Evolutionary conservation across 805 yeast genomes (phyloP).

Genomic region (Suhomyces prunicola): DNA sequence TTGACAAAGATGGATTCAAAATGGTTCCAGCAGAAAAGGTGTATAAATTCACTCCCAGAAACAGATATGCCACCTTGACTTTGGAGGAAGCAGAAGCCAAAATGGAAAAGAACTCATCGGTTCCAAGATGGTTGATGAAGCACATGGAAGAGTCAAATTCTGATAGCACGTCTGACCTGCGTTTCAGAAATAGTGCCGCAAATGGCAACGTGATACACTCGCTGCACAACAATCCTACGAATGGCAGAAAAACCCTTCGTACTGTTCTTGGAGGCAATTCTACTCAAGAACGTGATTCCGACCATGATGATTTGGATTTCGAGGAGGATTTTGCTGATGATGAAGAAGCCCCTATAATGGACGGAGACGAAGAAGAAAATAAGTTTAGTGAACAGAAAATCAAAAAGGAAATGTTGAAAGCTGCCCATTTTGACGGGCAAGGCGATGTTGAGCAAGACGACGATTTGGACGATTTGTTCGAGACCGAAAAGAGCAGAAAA

Average conservation of each 20-base stretch:
- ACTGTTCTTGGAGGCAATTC: slow-evolving; percentile 43
- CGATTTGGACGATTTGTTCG: slow-evolving; percentile 69
- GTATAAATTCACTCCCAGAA: slow-evolving; percentile 89
- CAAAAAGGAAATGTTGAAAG: slow-evolving; percentile 80
- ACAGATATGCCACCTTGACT: slow-evolving; percentile 88
- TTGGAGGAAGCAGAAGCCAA: slow-evolving; percentile 95
- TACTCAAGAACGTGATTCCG: slow-evolving; percentile 59
- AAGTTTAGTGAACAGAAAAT: slow-evolving; percentile 82
- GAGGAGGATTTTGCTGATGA: slow-evolving; percentile 98
- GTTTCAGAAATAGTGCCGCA: slow-evolving; percentile 35
- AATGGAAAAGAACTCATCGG: slow-evolving; percentile 74
- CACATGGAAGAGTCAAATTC: slow-evolving; percentile 64
- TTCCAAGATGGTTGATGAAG: slow-evolving; percentile 95
- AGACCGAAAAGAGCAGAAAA: slow-evolving; percentile 55
- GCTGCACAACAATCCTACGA: not conserved
- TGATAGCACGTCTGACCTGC: slow-evolving; percentile 46
- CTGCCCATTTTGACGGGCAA: slow-evolving; percentile 69
- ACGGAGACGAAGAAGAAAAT: slow-evolving; percentile 93
- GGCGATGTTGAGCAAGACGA: slow-evolving; percentile 56
- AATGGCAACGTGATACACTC: slow-evolving; percentile 8
- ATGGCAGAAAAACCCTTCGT: slow-evolving; percentile 25
- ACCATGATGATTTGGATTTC: slow-evolving; percentile 87
- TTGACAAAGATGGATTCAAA: slow-evolving; percentile 84
- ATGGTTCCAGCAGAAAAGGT: slow-evolving; percentile 95
- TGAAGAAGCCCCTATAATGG: slow-evolving; percentile 97